These are phyloP conservation scores for Erigeron canadensis DNA, from an alignment of 129 eudicot species.

Conservation along the genomic window DNA sequence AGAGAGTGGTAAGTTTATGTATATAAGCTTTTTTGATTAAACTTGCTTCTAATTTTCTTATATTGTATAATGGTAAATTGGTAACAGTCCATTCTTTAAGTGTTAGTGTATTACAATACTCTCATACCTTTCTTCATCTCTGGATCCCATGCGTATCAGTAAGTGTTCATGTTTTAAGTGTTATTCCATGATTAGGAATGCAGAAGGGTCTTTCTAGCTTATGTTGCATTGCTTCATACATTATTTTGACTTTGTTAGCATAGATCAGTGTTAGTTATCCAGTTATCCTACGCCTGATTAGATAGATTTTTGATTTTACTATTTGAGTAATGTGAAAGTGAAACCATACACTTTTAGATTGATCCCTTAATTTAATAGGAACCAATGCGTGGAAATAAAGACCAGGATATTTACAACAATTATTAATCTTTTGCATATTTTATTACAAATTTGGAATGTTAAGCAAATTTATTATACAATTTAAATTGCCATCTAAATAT, in stretches of 20 bases:
- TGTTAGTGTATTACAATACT: too few species aligned
- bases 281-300: not conserved
- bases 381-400: not conserved
- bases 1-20: conserved; percentile 81
- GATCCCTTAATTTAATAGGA: not conserved
- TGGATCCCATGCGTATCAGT: too few species aligned
- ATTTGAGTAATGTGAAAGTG: not conserved
- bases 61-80: too few species aligned
- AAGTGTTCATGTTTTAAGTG: too few species aligned
- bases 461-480: not conserved
- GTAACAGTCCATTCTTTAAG: too few species aligned
- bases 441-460: not conserved
- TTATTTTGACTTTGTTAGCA: not conserved
- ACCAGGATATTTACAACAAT: not conserved
- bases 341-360: not conserved
- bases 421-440: not conserved
- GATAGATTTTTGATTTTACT: not conserved
- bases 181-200: too few species aligned
- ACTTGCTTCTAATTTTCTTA: too few species aligned
- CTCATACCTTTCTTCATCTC: too few species aligned
- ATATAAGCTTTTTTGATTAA: not conserved
- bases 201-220: too few species aligned
- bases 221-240: too few species aligned
- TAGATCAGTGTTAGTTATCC: not conserved
- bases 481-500: not conserved